Base-by-base conservation (phyloP, 2,329 filamentous ascomycete species). In the Leptographium flavum region DNA sequence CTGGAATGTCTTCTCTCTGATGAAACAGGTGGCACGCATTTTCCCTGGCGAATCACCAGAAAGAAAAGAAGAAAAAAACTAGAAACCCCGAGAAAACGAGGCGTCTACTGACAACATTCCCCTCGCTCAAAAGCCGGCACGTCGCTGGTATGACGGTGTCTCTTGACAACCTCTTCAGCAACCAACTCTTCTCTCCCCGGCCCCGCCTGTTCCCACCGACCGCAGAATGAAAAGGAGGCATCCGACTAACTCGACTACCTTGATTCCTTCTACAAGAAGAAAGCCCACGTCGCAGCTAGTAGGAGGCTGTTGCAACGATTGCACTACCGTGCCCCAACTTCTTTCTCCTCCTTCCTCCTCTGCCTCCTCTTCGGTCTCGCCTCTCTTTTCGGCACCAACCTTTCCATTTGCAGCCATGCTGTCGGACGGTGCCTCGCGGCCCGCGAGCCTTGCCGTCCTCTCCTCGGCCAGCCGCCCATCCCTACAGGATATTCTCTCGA, bases 401-500 rank as follows among this genome's bases (percentile, higher is more conserved):
- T 10, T 21, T 19, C 10, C 33, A 13, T 8, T 22, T 30, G 23
- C 51, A 63, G 60, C 62, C 55, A 70, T 70, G 63, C 58, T 40
- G 13, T 21, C 66, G 30, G 55, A 62, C 21, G 27, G 22, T 38
- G 3, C 22, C 2, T 74, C 73, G 7, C 63, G 72, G 46, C 71
- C 69, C 14, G 53, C 63, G 36, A 76, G 72, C 57, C 58, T 68
- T 58, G 63, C 65, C 44, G 63, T 69, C 45, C 59, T 66, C 35
- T 63, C 65, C 36, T 59, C 62, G 37, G 59, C 60, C 43, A 63
- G 59, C 52, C 67, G 65, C 25, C 90, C 87, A 37, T 83, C 86
- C 27, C 69, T 98, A 42, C 74, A 81, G 48, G 90, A 96, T 56
- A 93, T 98, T 25, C 74, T 98, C 38, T 76, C 84, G 52, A 92